A percentile compares a stretch with the other conserved stretches of the same genome.
phyloP scores from a whole-genome alignment of 2,329 filamentous ascomycete species.

The Xylariaceae sp. region DNA sequence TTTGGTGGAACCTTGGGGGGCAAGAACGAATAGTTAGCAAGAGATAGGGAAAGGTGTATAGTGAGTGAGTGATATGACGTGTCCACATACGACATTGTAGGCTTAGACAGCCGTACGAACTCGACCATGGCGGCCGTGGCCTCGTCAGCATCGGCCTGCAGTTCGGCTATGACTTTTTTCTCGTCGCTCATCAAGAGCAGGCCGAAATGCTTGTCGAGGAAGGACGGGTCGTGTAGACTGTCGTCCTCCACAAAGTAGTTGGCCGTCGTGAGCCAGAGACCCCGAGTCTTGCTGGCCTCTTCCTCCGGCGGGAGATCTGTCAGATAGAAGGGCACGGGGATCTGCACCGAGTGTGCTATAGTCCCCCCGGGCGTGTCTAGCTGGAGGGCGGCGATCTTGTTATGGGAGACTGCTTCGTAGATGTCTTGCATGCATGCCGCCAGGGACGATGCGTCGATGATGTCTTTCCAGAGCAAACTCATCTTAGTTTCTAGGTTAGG shows the following conservation, averaged over 20 bases:
- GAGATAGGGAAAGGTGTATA: not conserved
- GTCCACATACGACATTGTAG: conserved; percentile 53
- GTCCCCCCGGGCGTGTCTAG: conserved; percentile 59
- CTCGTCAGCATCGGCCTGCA: conserved; percentile 71
- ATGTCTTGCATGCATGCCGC: conserved; percentile 78
- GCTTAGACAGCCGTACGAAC: conserved; percentile 70
- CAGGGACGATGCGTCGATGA: conserved; percentile 67
- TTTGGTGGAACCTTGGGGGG: conserved; percentile 62
- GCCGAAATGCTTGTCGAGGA: conserved; percentile 80
- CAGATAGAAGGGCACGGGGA: conserved; percentile 62
- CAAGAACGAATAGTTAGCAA: not conserved
- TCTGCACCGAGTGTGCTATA: conserved; percentile 58
- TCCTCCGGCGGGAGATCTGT: conserved; percentile 65
- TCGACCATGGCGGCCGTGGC: conserved; percentile 73
- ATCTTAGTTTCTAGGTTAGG: conserved; percentile 47
- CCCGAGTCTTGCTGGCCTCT: conserved; percentile 59
- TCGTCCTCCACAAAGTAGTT: conserved; percentile 69
- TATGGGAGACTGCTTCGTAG: conserved; percentile 73
- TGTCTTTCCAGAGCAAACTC: conserved; percentile 63
- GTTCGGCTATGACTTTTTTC: conserved; percentile 63
- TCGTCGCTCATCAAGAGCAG: conserved; percentile 81
- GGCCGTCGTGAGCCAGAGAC: conserved; percentile 82
- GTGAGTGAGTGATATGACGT: not conserved
- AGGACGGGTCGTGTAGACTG: conserved; percentile 57
- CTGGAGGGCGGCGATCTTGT: conserved; percentile 79